A percentile compares a stretch with the other conserved stretches of the same genome.
Evolutionary conservation across 306 rosid genomes (phyloP).

Genomic region (Arachis hypogaea): DNA sequence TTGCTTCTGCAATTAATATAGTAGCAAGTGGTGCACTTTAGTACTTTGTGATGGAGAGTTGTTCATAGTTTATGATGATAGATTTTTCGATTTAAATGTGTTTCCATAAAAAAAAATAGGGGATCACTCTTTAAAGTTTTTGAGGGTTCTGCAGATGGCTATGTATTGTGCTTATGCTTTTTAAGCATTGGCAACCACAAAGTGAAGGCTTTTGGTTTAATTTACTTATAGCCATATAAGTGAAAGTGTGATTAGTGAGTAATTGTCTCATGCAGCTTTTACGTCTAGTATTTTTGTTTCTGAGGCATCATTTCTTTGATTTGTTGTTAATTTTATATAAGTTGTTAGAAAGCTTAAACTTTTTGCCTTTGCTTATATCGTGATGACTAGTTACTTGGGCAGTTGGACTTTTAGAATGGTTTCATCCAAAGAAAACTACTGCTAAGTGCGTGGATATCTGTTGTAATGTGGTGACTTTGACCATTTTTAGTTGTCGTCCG

Average conservation of each 20-base stretch:
- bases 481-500: slow-evolving; percentile 9
- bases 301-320: slow-evolving; percentile 9
- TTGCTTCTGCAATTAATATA: slow-evolving; percentile 43
- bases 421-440: not conserved
- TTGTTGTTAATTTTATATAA: slow-evolving; percentile 22
- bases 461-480: slow-evolving; percentile 4
- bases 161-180: slow-evolving; percentile 24
- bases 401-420: slow-evolving; percentile 1
- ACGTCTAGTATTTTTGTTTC: slow-evolving; percentile 22
- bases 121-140: slow-evolving; percentile 27
- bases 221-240: not conserved
- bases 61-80: slow-evolving; percentile 38
- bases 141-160: slow-evolving; percentile 33
- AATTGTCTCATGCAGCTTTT: not conserved
- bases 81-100: slow-evolving; percentile 34
- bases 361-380: not conserved
- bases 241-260: slow-evolving; percentile 17
- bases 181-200: slow-evolving; percentile 21
- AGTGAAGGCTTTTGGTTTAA: slow-evolving; percentile 13
- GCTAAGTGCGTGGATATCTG: slow-evolving; percentile 2
- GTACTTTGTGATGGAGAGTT: slow-evolving; percentile 38
- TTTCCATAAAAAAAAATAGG: slow-evolving; percentile 13
- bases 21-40: slow-evolving; percentile 30
- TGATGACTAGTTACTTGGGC: not conserved
- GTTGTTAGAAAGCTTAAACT: not conserved